A percentile compares a stretch with the other conserved stretches of the same genome.
phyloP scores from a whole-genome alignment of 345 rosid species.

The Eucalyptus grandis region DNA sequence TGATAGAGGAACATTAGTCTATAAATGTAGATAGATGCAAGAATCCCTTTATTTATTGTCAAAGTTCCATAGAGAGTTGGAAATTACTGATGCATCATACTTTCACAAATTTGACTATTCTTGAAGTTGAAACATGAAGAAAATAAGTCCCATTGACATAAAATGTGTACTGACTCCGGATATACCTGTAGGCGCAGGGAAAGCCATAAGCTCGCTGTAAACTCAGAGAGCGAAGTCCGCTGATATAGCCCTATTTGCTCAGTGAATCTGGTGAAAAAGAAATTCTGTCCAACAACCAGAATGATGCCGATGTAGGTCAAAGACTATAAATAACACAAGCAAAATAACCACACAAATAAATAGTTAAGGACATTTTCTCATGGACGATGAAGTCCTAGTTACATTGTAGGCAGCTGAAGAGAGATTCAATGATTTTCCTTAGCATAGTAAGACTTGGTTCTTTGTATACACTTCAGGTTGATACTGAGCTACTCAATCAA shows the following conservation, averaged over 20 bases:
- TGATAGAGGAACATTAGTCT: slow-evolving; percentile 9
- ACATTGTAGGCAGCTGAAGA: neutral
- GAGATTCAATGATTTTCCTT: neutral
- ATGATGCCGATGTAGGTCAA: neutral
- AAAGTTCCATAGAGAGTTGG: neutral
- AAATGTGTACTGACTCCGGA: neutral
- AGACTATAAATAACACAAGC: neutral
- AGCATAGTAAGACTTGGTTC: neutral
- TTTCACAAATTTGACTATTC: neutral
- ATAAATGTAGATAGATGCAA: neutral
- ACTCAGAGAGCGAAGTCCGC: slow-evolving; percentile 73
- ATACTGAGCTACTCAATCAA: neutral
- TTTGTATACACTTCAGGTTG: neutral
- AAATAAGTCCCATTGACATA: neutral
- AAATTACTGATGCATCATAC: neutral
- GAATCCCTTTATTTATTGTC: neutral
- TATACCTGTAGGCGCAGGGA: slow-evolving; percentile 94
- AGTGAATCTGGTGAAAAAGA: slow-evolving; percentile 46
- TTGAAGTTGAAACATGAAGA: neutral
- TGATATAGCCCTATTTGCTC: slow-evolving; percentile 59
- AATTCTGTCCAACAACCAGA: slow-evolving; percentile 32
- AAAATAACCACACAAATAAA: neutral
- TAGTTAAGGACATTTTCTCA: neutral
- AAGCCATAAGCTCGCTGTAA: slow-evolving; percentile 87
- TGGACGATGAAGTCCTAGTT: neutral